These are phyloP conservation scores for Fagus crenata DNA, from an alignment of 306 rosid genomes.

Conservation along the genomic window DNA sequence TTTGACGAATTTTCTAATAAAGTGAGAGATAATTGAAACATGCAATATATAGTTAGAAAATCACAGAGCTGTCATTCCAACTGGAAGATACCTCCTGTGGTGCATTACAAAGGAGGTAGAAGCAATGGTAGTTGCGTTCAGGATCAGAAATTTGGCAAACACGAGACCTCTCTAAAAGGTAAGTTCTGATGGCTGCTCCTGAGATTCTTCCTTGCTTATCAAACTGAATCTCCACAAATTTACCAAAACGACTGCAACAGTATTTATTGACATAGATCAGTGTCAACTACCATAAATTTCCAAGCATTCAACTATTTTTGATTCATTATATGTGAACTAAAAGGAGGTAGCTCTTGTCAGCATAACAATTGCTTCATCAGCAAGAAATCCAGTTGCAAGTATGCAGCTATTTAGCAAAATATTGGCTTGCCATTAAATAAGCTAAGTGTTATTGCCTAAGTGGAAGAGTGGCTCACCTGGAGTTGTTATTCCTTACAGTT, in stretches of 20 bases:
- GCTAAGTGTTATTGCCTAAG: slow-evolving; percentile 6
- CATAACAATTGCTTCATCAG: slow-evolving; percentile 17
- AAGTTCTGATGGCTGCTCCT: slow-evolving; percentile 97
- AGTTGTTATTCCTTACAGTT: slow-evolving; percentile 96
- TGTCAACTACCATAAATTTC: slow-evolving; percentile 20
- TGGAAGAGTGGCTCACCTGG: slow-evolving; percentile 64
- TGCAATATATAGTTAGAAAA: slow-evolving; percentile 16
- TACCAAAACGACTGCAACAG: slow-evolving; percentile 87
- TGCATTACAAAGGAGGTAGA: slow-evolving; percentile 97
- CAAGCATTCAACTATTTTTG: neutral
- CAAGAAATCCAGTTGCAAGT: slow-evolving; percentile 15
- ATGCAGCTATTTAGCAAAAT: neutral
- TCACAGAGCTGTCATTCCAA: slow-evolving; percentile 21
- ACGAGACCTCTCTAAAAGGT: slow-evolving; percentile 96
- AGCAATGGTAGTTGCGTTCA: slow-evolving; percentile 98
- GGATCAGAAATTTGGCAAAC: slow-evolving; percentile 99
- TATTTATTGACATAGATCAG: slow-evolving; percentile 28
- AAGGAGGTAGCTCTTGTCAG: slow-evolving; percentile 7
- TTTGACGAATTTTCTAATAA: slow-evolving; percentile 29
- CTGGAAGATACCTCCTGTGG: slow-evolving; percentile 80
- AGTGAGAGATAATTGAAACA: slow-evolving; percentile 18
- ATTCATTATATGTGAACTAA: slow-evolving; percentile 15
- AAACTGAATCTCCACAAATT: slow-evolving; percentile 97
- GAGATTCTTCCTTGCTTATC: slow-evolving; percentile 98
- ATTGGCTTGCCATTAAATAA: neutral